Evolutionary conservation across 306 rosid species (phyloP).

Genomic region (Senna siamea): DNA sequence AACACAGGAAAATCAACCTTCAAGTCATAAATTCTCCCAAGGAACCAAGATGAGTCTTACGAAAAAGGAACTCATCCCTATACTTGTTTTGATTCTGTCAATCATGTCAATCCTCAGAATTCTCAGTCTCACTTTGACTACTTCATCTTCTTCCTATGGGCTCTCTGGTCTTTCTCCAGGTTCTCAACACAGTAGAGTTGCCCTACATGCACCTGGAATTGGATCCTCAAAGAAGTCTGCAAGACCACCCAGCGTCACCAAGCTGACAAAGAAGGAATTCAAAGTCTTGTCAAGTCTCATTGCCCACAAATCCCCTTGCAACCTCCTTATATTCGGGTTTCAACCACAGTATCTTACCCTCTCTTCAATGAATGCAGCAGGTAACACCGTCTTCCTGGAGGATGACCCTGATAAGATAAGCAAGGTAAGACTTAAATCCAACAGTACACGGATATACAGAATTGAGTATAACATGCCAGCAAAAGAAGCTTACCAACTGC

Average conservation of each 20-base stretch:
- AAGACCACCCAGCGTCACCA: conserved; percentile 41
- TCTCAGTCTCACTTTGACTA: conserved; percentile 57
- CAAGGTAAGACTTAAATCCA: conserved; percentile 46
- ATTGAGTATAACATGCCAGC: conserved; percentile 59
- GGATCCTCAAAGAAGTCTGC: conserved; percentile 39
- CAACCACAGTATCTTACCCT: conserved; percentile 68
- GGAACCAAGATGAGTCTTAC: conserved; percentile 62
- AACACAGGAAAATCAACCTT: conserved; percentile 43
- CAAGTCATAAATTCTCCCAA: conserved; percentile 37
- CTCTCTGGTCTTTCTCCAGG: conserved; percentile 43
- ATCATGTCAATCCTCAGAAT: conserved; percentile 64
- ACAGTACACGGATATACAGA: conserved; percentile 58
- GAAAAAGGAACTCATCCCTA: conserved; percentile 66
- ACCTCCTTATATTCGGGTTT: conserved; percentile 84
- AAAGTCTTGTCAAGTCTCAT: conserved; percentile 61
- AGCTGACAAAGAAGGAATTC: conserved; percentile 67
- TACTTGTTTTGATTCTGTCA: conserved; percentile 68
- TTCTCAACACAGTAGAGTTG: conserved; percentile 34
- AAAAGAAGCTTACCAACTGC: conserved; percentile 70
- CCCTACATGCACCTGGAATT: conserved; percentile 21
- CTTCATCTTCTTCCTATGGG: conserved; percentile 50
- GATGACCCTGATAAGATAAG: conserved; percentile 54
- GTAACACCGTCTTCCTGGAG: conserved; percentile 76
- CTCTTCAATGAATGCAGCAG: conserved; percentile 69
- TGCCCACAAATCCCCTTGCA: conserved; percentile 73